These are phyloP conservation scores for Gaertneriomyces sp. DNA, from an alignment of 192 early-diverging fungal genomes.

Conservation along the genomic window DNA sequence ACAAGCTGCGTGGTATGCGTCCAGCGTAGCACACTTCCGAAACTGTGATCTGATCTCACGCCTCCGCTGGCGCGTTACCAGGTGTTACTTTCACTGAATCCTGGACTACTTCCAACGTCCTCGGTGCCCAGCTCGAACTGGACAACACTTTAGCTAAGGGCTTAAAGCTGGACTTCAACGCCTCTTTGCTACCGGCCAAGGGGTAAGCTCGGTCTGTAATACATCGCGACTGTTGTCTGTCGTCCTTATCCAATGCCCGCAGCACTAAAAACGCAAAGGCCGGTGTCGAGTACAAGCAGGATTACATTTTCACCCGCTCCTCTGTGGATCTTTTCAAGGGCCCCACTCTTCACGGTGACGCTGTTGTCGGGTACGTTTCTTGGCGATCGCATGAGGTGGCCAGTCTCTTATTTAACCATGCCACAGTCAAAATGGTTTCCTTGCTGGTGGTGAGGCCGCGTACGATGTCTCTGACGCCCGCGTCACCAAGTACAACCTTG, in stretches of 20 bases:
- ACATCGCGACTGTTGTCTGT: neutral
- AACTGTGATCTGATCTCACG: neutral
- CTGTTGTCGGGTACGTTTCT: constrained; percentile 63
- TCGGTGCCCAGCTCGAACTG: constrained; percentile 89
- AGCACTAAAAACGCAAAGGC: constrained; percentile 75
- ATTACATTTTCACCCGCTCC: constrained; percentile 83
- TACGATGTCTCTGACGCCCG: constrained; percentile 91
- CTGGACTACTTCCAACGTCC: constrained; percentile 92
- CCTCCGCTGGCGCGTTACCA: constrained; percentile 12
- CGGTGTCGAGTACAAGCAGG: constrained; percentile 94
- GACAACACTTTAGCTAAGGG: constrained; percentile 93
- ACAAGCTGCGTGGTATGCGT: constrained; percentile 78
- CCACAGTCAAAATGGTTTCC: constrained; percentile 68
- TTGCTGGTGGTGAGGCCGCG: constrained; percentile 88
- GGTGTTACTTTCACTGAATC: constrained; percentile 90
- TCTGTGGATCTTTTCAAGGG: constrained; percentile 93
- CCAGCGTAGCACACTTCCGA: neutral
- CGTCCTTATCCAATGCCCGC: neutral
- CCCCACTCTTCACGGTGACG: constrained; percentile 83
- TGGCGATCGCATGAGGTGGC: neutral
- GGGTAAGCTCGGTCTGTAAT: constrained; percentile 43
- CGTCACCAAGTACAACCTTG: constrained; percentile 83
- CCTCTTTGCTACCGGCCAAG: constrained; percentile 78
- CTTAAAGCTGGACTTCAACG: constrained; percentile 87
- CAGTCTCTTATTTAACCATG: neutral